These are phyloP conservation scores for Arthrobotrys megalospora DNA, from an alignment of 2,329 filamentous ascomycete genomes.

Conservation along the genomic window DNA sequence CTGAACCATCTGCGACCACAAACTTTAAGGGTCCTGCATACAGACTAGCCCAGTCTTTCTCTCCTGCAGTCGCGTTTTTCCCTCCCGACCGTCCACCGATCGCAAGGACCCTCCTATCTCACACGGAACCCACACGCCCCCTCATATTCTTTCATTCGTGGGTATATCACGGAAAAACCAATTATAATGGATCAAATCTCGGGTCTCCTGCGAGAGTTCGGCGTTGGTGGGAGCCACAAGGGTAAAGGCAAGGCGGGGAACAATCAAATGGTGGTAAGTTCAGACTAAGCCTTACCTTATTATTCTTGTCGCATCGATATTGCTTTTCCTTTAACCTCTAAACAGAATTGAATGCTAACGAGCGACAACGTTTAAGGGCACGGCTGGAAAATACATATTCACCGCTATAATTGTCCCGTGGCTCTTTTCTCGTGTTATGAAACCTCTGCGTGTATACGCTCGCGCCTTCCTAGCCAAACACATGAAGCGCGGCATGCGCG, in stretches of 20 bases:
- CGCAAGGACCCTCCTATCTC: constrained; percentile 49
- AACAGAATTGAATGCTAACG: constrained; percentile 19
- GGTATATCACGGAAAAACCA: not conserved
- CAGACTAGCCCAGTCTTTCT: constrained; percentile 17
- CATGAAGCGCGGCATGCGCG: constrained; percentile 57
- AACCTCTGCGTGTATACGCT: constrained; percentile 47
- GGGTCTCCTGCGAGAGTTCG: constrained; percentile 53
- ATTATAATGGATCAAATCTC: constrained; percentile 54
- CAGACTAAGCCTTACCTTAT: not conserved
- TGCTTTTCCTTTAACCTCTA: constrained; percentile 2
- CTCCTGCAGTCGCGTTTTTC: constrained; percentile 9
- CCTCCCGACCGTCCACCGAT: constrained; percentile 26
- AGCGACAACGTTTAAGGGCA: constrained; percentile 18
- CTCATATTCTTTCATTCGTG: not conserved
- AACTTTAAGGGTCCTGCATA: constrained; percentile 7
- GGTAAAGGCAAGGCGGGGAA: constrained; percentile 50
- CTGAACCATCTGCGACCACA: not conserved
- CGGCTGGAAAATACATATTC: constrained; percentile 57
- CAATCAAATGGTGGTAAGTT: constrained; percentile 44
- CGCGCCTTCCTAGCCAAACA: constrained; percentile 50
- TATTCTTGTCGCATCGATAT: not conserved
- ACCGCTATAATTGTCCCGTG: constrained; percentile 58
- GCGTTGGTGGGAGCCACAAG: constrained; percentile 44
- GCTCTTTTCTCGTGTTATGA: constrained; percentile 57
- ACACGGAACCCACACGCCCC: constrained; percentile 8